Base-by-base conservation (phyloP, 345 rosid species). In the Tarenaya hassleriana region DNA sequence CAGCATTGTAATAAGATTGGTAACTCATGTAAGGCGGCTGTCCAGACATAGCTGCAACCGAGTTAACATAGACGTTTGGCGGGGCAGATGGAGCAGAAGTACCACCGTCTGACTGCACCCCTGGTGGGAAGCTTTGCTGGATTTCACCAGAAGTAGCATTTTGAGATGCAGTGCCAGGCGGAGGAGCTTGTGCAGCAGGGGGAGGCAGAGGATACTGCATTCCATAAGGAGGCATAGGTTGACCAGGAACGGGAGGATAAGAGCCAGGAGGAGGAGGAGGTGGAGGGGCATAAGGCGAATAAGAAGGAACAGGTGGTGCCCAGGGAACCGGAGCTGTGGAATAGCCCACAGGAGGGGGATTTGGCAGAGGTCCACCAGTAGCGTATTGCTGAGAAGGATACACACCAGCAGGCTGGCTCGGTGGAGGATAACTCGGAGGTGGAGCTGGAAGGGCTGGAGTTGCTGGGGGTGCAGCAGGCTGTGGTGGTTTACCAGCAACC, bases 401-500 rank as follows among this genome's bases (percentile, higher is more conserved):
- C 41, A 78, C 72, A 67, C 92, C 89, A 64, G 74, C 53, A 13
- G 77, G 86, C 47, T 68, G 95, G 69, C 63, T 66, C 43, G 95
- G 52, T 16, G 76, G 67, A 46, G 95, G 91, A 60, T 74, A 84
- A 35, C 27, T 59, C 35, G 60, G 66, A 20, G 73, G 34, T 10
- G 91, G 87, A 69, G 77, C 63, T 34, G 66, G 61, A 7, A 83
- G 69, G 40, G 83, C 51, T 8, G 81, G 83, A 50, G 91, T 88
- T n/a, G 81, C 88, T 6, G 94, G 85, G 37, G 95, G 91, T 40
- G 76, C 81, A 19, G 80, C 47, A 13, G 95, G 91, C 62, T 80
- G 95, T 12, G 94, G 95, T 14, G 82, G 91, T 73, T 88, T 94
- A 17, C 99, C 95, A 12, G 97, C 95, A 69, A 94, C 94, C 69